phyloP scores from a whole-genome alignment of 75 land plant species.

The Pinus tabuliformis region DNA sequence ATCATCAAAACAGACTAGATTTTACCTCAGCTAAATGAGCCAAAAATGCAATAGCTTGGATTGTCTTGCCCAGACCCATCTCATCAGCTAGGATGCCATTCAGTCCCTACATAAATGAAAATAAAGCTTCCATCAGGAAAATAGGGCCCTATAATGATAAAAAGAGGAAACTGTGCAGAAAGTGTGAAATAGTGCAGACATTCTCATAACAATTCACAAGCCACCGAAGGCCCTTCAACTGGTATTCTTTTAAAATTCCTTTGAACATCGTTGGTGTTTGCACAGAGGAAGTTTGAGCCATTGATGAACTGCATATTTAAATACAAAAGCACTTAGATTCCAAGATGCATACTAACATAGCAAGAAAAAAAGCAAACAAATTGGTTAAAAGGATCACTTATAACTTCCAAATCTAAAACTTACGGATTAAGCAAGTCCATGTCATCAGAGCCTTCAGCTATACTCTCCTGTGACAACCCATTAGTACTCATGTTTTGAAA shows the following conservation, averaged over 20 bases:
- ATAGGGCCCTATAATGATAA: too few species aligned
- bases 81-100: constrained; percentile 49
- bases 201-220: constrained; percentile 99
- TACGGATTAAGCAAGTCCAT: constrained; percentile 94
- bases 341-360: too few species aligned
- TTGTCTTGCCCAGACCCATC: constrained; percentile 46
- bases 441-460: constrained; percentile 48
- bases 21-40: constrained; percentile 39
- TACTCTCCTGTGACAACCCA: constrained; percentile 19
- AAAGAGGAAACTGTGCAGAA: too few species aligned
- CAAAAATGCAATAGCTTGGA: constrained; percentile 47
- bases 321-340: background rate
- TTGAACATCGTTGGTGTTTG: constrained; percentile 85
- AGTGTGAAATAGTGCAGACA: constrained; percentile 25
- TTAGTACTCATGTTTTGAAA: constrained; percentile 47
- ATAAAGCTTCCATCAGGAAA: too few species aligned
- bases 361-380: too few species aligned
- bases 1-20: background rate
- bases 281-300: constrained; percentile 90
- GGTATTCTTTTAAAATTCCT: constrained; percentile 92
- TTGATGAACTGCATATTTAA: constrained; percentile 72
- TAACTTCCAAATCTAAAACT: constrained; percentile 21
- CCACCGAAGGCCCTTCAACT: constrained; percentile 97
- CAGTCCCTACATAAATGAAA: constrained; percentile 28
- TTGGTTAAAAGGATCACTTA: too few species aligned